These are phyloP conservation scores for Gracilaria gracilis DNA, from an alignment of 23 red algal species.

Conservation along the genomic window DNA sequence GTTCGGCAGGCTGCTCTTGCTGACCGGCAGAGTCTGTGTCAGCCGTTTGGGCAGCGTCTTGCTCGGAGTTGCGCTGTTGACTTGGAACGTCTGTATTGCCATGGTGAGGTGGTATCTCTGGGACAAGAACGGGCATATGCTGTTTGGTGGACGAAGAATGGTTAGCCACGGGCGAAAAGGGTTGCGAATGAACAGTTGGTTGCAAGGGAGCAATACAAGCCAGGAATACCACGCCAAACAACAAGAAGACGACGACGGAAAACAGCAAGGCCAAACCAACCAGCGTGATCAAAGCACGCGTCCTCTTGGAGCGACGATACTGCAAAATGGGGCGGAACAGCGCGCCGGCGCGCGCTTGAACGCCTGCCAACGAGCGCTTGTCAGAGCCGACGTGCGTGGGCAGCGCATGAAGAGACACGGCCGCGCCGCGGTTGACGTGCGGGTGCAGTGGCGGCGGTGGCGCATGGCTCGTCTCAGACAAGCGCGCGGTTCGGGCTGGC, in stretches of 20 bases:
- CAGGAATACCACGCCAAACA: neutral
- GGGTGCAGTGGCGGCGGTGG: neutral
- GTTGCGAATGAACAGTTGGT: neutral
- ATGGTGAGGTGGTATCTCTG: too few relatives aligned
- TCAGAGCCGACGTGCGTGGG: neutral
- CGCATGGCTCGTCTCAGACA: too few relatives aligned
- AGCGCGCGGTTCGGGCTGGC: too few relatives aligned
- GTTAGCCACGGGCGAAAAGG: too few relatives aligned
- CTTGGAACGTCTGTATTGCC: too few relatives aligned
- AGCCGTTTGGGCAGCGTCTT: too few relatives aligned
- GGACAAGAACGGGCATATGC: too few relatives aligned
- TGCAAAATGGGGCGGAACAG: neutral
- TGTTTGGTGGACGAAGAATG: too few relatives aligned
- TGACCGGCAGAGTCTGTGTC: too few relatives aligned
- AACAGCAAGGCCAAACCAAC: neutral
- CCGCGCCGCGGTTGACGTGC: neutral
- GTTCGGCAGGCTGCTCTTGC: too few relatives aligned
- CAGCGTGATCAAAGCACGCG: neutral
- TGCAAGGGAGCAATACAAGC: neutral
- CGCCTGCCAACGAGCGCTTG: neutral
- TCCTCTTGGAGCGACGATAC: conserved; percentile 18
- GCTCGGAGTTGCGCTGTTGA: too few relatives aligned
- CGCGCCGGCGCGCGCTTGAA: neutral
- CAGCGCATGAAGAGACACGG: neutral
- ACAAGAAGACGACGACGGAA: neutral